A percentile compares a stretch with the other conserved stretches of the same genome.
These are phyloP conservation scores for Uronychia setigera DNA, from an alignment of 73 alveolate species.

Conservation along the genomic window DNA sequence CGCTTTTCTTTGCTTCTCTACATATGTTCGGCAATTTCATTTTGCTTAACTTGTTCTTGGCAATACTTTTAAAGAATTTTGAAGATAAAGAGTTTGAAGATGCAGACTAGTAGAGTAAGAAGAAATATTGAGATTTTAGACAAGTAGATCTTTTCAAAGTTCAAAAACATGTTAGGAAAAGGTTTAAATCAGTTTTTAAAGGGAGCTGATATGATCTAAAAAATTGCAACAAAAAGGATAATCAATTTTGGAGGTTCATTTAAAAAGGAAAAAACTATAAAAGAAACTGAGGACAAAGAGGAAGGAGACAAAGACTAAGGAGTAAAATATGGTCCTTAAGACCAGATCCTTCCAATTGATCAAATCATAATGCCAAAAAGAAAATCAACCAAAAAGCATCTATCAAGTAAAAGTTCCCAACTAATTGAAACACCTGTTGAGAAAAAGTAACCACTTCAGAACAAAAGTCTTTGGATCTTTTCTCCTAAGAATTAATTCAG, in stretches of 20 bases:
- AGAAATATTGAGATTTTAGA: not conserved
- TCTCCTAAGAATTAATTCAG: constrained; percentile 16
- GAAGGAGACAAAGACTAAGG: not conserved
- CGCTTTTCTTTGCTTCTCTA: constrained; percentile 44
- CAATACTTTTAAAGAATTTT: constrained; percentile 59
- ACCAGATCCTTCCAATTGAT: too few species aligned
- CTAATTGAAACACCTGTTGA: too few species aligned
- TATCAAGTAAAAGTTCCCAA: too few species aligned
- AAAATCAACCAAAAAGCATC: too few species aligned
- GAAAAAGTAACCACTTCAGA: too few species aligned
- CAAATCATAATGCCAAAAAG: too few species aligned
- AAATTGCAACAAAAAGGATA: not conserved
- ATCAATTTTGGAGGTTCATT: too few species aligned
- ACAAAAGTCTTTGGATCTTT: constrained; percentile 9
- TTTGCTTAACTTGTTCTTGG: constrained; percentile 51
- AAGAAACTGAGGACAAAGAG: not conserved
- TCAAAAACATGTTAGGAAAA: not conserved
- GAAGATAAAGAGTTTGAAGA: constrained; percentile 16
- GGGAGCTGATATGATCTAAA: not conserved
- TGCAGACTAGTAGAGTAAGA: not conserved
- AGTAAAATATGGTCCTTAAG: too few species aligned
- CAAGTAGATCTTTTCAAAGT: not conserved
- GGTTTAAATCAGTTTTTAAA: not conserved
- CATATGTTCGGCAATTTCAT: constrained; percentile 51
- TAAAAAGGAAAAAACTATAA: constrained; percentile 12